Conservation (phyloP, 345 rosid species). For the Corchorus capsularis region DNA sequence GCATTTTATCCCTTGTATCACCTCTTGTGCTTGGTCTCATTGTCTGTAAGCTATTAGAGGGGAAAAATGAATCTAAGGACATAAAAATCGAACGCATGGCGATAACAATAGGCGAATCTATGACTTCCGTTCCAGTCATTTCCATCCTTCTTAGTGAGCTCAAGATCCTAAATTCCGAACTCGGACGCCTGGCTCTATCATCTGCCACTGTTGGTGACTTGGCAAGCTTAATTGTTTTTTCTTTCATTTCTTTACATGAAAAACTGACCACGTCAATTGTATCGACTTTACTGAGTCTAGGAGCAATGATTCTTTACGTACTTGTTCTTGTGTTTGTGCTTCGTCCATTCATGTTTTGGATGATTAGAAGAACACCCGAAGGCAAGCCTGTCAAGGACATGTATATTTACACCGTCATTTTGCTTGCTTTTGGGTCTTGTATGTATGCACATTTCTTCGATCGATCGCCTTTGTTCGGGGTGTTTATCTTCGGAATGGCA, state of each 20-base stretch:
- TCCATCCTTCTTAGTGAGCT: conserved; percentile 48
- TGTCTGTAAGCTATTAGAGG: not conserved
- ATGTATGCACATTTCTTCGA: conserved; percentile 28
- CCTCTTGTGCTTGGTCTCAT: conserved; percentile 24
- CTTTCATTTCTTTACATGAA: too few relatives aligned
- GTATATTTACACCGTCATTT: conserved; percentile 28
- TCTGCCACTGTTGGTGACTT: conserved; percentile 40
- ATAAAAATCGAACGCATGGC: conserved; percentile 8
- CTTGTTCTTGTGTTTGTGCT: conserved; percentile 24
- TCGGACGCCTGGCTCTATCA: conserved; percentile 45
- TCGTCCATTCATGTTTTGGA: conserved; percentile 34
- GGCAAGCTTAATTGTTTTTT: not conserved
- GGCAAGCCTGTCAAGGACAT: conserved; percentile 36
- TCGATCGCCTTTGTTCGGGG: conserved; percentile 40
- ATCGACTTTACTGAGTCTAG: not conserved
- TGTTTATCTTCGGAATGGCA: conserved; percentile 40
- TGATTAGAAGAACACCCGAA: conserved; percentile 34
- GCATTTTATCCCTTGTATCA: conserved; percentile 22
- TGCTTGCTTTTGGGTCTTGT: conserved; percentile 34
- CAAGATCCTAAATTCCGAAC: conserved; percentile 47
- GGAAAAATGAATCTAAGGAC: too few relatives aligned
- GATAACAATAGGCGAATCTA: conserved; percentile 22
- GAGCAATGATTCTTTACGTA: not conserved
- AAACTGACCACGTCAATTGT: not conserved
- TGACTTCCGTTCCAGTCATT: conserved; percentile 44